Evolutionary conservation across 2,329 filamentous ascomycete species (phyloP), one percentile per base, ranked within the genome.

Genomic region (Penicillium frequentans): DNA sequence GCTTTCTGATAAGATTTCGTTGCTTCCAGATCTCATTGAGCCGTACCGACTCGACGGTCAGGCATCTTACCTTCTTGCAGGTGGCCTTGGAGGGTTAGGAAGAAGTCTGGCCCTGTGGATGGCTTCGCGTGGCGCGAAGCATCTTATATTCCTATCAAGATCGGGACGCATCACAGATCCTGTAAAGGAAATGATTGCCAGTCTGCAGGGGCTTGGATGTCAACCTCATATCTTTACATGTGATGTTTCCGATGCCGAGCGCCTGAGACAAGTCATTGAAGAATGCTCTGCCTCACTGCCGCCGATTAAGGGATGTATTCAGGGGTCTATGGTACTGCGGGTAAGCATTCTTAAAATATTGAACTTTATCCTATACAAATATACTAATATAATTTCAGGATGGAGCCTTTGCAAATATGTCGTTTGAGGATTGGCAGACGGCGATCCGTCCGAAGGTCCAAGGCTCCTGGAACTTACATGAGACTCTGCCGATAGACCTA

Each of bases 371-470:
- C 2, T 7, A 14, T 14, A 1, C 10, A 2, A 2, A 3, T 13
- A 27, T 49, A 21, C 10, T 50, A 27, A 50, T 11, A 16, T 7
- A 16, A 47, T 13, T 11, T 3, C 16, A 66, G 64, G 64, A 66
- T 43, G 59, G 57, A 2, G 24, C 59, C 5, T 66, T 66, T 14
- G 52, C 55, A 2, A 47, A 53, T 5, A 77, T 81, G 73, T 68
- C 66, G 0, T 73, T 73, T 35, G 63, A 70, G 2, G 67, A 79
- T 44, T 81, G 73, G 67, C 66, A 66, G 5, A 65, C 60, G 1
- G 73, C 73, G 1, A 64, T 75, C 3, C 60, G 60, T 16, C 74
- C 78, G 1, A 82, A 82, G 57, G 70, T 77, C 5, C 55, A 69
- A 16, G 76, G 73, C 3, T 70, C 70, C 3, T 70, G 69, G 63